Conservation (phyloP, 495 filamentous ascomycete genomes). For the Tuber brumale region DNA sequence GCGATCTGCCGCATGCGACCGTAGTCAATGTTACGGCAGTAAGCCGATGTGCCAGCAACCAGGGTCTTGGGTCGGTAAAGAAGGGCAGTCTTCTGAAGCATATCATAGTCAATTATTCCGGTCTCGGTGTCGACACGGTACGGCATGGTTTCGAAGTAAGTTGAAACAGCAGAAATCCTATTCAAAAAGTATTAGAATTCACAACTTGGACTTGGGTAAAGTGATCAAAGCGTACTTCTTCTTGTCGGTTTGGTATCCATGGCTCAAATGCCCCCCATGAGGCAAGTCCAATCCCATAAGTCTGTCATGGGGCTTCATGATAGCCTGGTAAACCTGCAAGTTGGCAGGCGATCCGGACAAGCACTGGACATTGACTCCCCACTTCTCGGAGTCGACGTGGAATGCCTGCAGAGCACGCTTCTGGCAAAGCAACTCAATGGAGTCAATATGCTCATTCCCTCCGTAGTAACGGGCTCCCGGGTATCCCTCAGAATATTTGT, state of each 20-base stretch:
- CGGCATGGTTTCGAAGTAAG: constrained; percentile 92
- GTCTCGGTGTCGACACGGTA: constrained; percentile 87
- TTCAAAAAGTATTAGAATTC: constrained; percentile 20
- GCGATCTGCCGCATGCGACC: constrained; percentile 92
- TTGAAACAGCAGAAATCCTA: constrained; percentile 86
- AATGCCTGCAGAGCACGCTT: constrained; percentile 89
- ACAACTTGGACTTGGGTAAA: constrained; percentile 11
- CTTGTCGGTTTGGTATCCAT: constrained; percentile 92
- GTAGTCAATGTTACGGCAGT: constrained; percentile 98
- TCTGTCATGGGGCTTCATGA: constrained; percentile 93
- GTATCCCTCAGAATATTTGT: constrained; percentile 99
- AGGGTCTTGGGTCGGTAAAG: constrained; percentile 94
- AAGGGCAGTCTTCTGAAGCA: constrained; percentile 81
- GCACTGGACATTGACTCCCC: constrained; percentile 98
- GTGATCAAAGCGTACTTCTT: constrained; percentile 63
- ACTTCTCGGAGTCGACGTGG: constrained; percentile 74
- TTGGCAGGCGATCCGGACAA: constrained; percentile 91
- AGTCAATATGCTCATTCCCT: constrained; percentile 97
- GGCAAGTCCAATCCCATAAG: constrained; percentile 97
- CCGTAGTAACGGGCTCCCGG: constrained; percentile 98
- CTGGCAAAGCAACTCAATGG: constrained; percentile 94
- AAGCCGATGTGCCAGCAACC: constrained; percentile 95
- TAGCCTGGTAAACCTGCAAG: constrained; percentile 96
- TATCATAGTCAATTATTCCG: constrained; percentile 95
- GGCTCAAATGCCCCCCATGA: constrained; percentile 94